Conservation (phyloP, 805 yeast genomes). For the Kuraishia hungarica region DNA sequence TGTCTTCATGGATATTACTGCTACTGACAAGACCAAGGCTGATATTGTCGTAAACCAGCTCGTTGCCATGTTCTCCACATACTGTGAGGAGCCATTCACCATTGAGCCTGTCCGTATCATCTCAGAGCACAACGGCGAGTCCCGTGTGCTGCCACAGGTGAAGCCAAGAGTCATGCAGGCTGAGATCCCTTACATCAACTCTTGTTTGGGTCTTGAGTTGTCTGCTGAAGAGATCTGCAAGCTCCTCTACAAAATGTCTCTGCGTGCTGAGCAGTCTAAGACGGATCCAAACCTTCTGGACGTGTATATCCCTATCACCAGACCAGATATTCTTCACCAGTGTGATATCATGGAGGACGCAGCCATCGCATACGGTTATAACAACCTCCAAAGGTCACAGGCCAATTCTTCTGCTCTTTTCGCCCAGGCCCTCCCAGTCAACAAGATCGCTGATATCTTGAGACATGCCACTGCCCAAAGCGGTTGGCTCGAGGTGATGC, state of each 20-base stretch:
- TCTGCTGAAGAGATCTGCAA: conserved; percentile 57
- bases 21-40: conserved; percentile 89
- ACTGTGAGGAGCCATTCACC: conserved; percentile 73
- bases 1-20: conserved; percentile 89
- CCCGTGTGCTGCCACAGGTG: conserved; percentile 71
- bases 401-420: conserved; percentile 74
- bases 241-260: conserved; percentile 74
- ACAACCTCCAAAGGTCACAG: conserved; percentile 71
- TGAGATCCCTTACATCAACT: conserved; percentile 79
- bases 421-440: conserved; percentile 84
- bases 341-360: conserved; percentile 99
- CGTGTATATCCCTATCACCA: conserved; percentile 81
- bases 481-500: conserved; percentile 94
- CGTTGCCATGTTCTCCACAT: conserved; percentile 92
- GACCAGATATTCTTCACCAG: conserved; percentile 93
- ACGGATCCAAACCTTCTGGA: conserved; percentile 42
- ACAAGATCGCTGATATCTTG: conserved; percentile 83
- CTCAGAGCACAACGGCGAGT: conserved; percentile 70
- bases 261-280: conserved; percentile 48
- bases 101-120: conserved; percentile 86
- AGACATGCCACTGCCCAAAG: conserved; percentile 89
- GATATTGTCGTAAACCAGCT: conserved; percentile 87
- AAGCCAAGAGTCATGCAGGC: conserved; percentile 61
- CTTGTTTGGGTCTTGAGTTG: conserved; percentile 80
- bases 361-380: conserved; percentile 92